A percentile compares a stretch with the other conserved stretches of the same genome.
These are phyloP conservation scores for Trapa incisa DNA, from an alignment of 345 rosid genomes.

Conservation along the genomic window DNA sequence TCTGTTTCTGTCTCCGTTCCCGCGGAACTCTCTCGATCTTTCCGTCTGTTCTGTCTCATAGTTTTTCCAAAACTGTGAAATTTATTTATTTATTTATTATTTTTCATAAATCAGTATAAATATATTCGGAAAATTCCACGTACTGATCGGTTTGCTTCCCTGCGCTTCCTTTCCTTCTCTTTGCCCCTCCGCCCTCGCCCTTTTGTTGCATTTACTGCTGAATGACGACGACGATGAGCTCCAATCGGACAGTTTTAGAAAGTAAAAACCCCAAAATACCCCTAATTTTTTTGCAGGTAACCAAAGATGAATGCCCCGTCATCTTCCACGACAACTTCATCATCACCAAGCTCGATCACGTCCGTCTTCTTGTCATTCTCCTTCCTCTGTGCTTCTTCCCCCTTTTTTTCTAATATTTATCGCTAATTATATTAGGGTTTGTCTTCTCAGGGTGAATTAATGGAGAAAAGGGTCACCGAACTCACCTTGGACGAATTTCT, in stretches of 20 bases:
- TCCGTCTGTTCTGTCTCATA: not conserved
- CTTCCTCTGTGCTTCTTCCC: too few species aligned
- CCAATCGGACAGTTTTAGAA: not conserved
- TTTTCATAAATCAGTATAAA: not conserved
- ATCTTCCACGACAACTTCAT: conserved; percentile 83
- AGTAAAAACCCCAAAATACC: conserved; percentile 4
- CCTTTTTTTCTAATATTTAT: too few species aligned
- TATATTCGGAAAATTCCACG: not conserved
- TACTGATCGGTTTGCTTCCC: conserved; percentile 7
- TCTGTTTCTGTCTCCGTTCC: conserved; percentile 17
- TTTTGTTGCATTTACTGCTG: conserved; percentile 1
- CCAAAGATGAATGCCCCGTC: conserved; percentile 82
- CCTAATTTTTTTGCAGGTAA: conserved; percentile 63
- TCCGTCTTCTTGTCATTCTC: conserved; percentile 8
- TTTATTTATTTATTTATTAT: too few species aligned
- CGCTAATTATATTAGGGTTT: not conserved
- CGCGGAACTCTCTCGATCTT: conserved; percentile 3
- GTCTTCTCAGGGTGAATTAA: conserved; percentile 39
- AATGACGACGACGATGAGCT: not conserved
- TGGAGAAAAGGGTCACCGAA: conserved; percentile 76
- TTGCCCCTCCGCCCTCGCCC: not conserved
- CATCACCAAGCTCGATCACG: conserved; percentile 52
- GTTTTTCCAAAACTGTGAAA: too few species aligned
- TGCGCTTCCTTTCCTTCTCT: not conserved
- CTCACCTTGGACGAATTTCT: conserved; percentile 47